Evolutionary conservation across 805 yeast species (phyloP).

Genomic region (Monosporozyma solicola): DNA sequence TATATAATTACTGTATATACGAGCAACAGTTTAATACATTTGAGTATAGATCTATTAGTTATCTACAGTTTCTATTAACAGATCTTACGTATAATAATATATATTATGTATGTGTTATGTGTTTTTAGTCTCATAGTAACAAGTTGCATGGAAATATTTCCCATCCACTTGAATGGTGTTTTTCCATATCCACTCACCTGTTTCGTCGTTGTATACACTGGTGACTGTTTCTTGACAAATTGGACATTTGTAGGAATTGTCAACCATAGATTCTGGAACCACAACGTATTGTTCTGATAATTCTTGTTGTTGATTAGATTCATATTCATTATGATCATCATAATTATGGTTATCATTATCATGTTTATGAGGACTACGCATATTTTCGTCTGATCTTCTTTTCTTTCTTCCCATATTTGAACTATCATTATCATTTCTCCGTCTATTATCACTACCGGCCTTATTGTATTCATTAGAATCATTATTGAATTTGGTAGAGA

Average conservation of each 20-base stretch:
- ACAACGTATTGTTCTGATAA: slow-evolving; percentile 44
- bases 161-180: slow-evolving; percentile 48
- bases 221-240: slow-evolving; percentile 58
- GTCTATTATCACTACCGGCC: slow-evolving; percentile 5
- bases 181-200: slow-evolving; percentile 78
- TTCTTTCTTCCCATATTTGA: neutral
- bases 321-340: neutral
- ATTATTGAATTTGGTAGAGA: slow-evolving; percentile 29
- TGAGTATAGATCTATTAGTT: too few species aligned
- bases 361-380: neutral
- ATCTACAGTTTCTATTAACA: too few species aligned
- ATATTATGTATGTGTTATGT: slow-evolving; percentile 1
- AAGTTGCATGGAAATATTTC: slow-evolving; percentile 54
- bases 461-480: slow-evolving; percentile 2
- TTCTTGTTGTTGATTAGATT: slow-evolving; percentile 10
- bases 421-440: slow-evolving; percentile 2
- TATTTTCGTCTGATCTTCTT: neutral
- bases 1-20: neutral
- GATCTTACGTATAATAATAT: neutral
- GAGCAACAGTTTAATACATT: neutral
- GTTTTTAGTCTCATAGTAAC: slow-evolving; percentile 50
- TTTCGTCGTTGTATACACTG: slow-evolving; percentile 62
- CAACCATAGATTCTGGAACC: slow-evolving; percentile 56
- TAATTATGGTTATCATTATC: neutral
- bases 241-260: slow-evolving; percentile 53